Evolutionary conservation across 2,329 filamentous ascomycete species (phyloP), one percentile per base, ranked within the genome.

Genomic region (Trichophaea hybrida): DNA sequence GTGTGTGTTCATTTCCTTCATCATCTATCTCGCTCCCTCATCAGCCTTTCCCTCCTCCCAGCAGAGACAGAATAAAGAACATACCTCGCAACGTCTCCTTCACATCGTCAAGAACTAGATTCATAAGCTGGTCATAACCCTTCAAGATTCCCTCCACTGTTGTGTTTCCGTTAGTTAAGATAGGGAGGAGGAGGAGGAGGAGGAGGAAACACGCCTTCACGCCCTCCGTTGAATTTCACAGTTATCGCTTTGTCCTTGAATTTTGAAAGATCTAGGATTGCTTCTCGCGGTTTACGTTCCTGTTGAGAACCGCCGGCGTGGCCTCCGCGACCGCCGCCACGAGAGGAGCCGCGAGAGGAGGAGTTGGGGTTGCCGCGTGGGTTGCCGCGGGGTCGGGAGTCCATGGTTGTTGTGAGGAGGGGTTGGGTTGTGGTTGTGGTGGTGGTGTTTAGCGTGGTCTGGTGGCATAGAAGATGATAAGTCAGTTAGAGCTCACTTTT

Each of bases 101-200:
- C 56, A 94, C 91, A 68, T 97, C 87, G 70, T 97, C 93, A 59
- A 98, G 77, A 32, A 98, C 93, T 63, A 98, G 78, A 72, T 98
- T 98, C 90, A 97, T 97, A 62, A 98, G 78, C 69, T 93, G 90
- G 72, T 98, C 93, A 72, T 90, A 97, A 64, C 93, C 93, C 74
- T 97, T 97, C 46, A 98, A 77, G 1, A 82, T 88, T 56, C 93
- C 93, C 55, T 83, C 84, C 59, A 95, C 91, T 95, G 69, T 24
- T 3, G 24, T 24, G 24, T 24, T 24, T 24, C 24, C 3, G 24
- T 24, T 24, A 24, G 24, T 24, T 24, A 24, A 24, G 24, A 24
- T 3, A 3, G 24, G 24, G 24, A 24, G 8, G n/a, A 24, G 15
- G 17, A 33, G 13, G 7, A 35, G 31, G 31, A 17, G 15, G 12